Conservation (phyloP, 169 alveolate genomes). For the Plasmodium coatneyi region DNA sequence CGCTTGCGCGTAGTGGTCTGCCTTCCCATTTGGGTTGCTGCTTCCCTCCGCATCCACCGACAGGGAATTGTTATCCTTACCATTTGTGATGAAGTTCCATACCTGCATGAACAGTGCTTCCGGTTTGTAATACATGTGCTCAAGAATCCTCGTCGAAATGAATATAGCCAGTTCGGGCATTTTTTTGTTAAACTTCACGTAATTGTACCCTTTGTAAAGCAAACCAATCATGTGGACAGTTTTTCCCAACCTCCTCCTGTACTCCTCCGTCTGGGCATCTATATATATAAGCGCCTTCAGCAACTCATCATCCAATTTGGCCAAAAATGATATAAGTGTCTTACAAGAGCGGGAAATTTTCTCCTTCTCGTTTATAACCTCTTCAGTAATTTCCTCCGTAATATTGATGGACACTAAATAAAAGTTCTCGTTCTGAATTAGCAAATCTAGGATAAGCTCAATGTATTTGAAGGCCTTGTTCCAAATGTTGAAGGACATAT, state of each 20-base stretch:
- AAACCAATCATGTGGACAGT: slow-evolving; percentile 83
- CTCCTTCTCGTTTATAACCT: slow-evolving; percentile 35
- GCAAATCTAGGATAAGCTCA: slow-evolving; percentile 81
- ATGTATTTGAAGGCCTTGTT: slow-evolving; percentile 84
- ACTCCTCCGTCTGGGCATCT: slow-evolving; percentile 89
- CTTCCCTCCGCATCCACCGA: background rate
- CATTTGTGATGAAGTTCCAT: slow-evolving; percentile 27
- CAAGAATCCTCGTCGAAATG: slow-evolving; percentile 79
- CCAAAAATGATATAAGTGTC: slow-evolving; percentile 86
- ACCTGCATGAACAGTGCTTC: slow-evolving; percentile 74
- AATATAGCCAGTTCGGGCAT: slow-evolving; percentile 80
- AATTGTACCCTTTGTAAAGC: slow-evolving; percentile 78
- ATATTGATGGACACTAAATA: slow-evolving; percentile 77
- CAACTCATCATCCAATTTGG: slow-evolving; percentile 89
- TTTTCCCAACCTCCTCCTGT: slow-evolving; percentile 85
- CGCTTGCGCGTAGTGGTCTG: background rate
- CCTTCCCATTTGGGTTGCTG: background rate
- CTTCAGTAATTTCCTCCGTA: slow-evolving; percentile 73
- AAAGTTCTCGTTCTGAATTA: slow-evolving; percentile 81
- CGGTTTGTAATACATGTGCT: slow-evolving; percentile 88
- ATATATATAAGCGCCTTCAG: slow-evolving; percentile 88
- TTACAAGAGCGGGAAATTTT: slow-evolving; percentile 78
- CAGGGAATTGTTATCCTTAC: background rate
- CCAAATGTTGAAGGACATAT: slow-evolving; percentile 88
- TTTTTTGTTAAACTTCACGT: slow-evolving; percentile 78